Base-by-base conservation (phyloP, 2,329 filamentous ascomycete genomes). In the Sclerotinia subarctica region DNA sequence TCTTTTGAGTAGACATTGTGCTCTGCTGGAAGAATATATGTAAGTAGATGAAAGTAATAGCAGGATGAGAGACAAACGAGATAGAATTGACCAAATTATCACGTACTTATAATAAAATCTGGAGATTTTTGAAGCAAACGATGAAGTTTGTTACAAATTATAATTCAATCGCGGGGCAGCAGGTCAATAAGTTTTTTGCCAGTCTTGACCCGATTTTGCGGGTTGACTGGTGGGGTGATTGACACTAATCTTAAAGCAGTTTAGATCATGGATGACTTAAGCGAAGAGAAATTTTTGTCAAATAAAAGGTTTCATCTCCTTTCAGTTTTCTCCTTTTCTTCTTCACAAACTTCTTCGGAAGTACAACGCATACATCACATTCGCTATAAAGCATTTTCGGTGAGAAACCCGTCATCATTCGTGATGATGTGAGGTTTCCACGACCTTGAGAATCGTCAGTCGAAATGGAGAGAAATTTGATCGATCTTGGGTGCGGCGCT, bases 1-100 rank as follows among this genome's bases (percentile, higher is more conserved):
- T 74, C 66, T 74, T 75, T 47, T 69, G 69, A 46, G 70, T 49
- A 64, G 66, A 68, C 59, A 68, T 64, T 65, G 58, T 63, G 35
- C 7, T 64, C 24, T 64, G 6, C 44, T 56, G 19, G 19, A n/a
- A 47, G 7, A 46, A 42, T 26, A 13, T 35, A 44, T 57, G 29
- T 62, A 44, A 64, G 38, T 17, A 10, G 57, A 24, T 47, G 32
- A 47, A 47, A 24, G 49, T n/a, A 15, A 46, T 51, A 5, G 32
- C 42, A 49, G 15, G 35, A 15, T 24, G n/a, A 29, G n/a, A 44
- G 35, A 26, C 5, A 32, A 42, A 21, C 4, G 60, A 32, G 24
- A 53, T 38, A 7, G 11, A 29, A 54, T 54, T 38, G 24, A 38
- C 8, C 44, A 24, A 64, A 24, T n/a, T 38, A 54, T 47, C 26